A percentile compares a stretch with the other conserved stretches of the same genome.
phyloP scores from a whole-genome alignment of 345 rosid genomes.

The Conringia planisiliqua region DNA sequence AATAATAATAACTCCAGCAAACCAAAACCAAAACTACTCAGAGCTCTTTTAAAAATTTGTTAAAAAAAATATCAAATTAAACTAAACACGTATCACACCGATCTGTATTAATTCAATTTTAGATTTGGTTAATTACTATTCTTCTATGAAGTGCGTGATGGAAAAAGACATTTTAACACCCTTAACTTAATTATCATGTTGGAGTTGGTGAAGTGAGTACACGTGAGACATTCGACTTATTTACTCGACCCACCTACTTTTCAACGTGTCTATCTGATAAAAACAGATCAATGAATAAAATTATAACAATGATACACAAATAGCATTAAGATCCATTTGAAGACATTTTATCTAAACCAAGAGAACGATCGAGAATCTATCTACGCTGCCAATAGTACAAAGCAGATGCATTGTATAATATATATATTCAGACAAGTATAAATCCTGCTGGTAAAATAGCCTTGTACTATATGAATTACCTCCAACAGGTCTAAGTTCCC shows the following conservation, averaged over 20 bases:
- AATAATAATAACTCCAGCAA: not conserved
- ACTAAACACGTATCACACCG: not conserved
- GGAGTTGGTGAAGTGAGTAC: slow-evolving; percentile 16
- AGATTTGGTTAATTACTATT: not conserved
- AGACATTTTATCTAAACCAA: not conserved
- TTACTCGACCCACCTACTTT: slow-evolving; percentile 9
- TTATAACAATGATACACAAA: not conserved
- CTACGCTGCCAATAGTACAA: not conserved
- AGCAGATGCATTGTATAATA: not conserved
- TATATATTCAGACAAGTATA: too few relatives aligned
- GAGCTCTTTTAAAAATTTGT: not conserved
- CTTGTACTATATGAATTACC: not conserved
- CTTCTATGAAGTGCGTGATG: not conserved
- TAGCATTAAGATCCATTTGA: not conserved
- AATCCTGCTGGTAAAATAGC: not conserved
- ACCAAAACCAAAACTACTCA: not conserved
- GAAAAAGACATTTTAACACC: not conserved
- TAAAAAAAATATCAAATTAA: not conserved
- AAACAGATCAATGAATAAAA: not conserved
- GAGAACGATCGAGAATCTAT: not conserved
- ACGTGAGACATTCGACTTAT: slow-evolving; percentile 4
- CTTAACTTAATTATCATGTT: not conserved
- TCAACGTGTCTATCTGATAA: not conserved
- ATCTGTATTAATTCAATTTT: not conserved
- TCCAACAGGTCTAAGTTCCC: not conserved